Evolutionary conservation across 164 flowering plant species (phyloP).

Genomic region (Amborella trichopoda): DNA sequence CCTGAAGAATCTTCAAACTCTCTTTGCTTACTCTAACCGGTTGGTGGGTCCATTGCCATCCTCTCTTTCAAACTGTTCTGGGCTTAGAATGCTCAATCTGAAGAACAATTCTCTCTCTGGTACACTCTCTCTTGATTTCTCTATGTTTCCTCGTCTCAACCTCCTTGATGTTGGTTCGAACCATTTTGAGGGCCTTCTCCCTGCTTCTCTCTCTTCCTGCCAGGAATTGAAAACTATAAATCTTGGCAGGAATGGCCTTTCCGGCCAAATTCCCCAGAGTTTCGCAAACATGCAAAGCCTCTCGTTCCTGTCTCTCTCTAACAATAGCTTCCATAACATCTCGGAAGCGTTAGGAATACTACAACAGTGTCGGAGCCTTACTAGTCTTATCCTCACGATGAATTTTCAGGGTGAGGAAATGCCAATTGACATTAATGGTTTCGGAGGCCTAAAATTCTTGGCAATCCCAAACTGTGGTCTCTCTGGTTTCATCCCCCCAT

Average conservation of each 20-base stretch:
- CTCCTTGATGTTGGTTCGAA: conserved; percentile 13
- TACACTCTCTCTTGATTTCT: conserved; percentile 5
- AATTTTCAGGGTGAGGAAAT: conserved; percentile 10
- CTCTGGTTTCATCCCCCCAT: conserved; percentile 6
- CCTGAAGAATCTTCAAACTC: conserved; percentile 1
- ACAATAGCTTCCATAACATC: conserved; percentile 12
- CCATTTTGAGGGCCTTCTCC: conserved; percentile 8
- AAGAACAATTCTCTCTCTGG: conserved; percentile 10
- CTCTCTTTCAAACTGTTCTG: conserved; percentile 1
- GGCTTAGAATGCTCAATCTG: conserved; percentile 4
- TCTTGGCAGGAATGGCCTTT: conserved; percentile 12
- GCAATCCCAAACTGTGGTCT: conserved; percentile 5
- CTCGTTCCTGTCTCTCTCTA: conserved; percentile 15
- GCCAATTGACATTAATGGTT: conserved; percentile 6
- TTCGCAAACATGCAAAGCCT: conserved; percentile 11
- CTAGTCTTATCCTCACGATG: conserved; percentile 10
- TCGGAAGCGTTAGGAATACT: conserved; percentile 12
- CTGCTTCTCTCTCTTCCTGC: conserved; percentile 11
- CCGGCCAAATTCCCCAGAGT: conserved; percentile 12
- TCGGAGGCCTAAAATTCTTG: conserved; percentile 6
- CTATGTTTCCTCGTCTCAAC: conserved; percentile 5
- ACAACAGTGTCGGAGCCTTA: conserved; percentile 16
- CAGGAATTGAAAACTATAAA: conserved; percentile 11
- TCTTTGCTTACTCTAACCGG: conserved; percentile 7
- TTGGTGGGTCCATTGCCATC: conserved; percentile 5